Evolutionary conservation across 148 eudicot species (phyloP), one percentile per base, ranked within the genome.

Genomic region (Gaultheria prostrata): DNA sequence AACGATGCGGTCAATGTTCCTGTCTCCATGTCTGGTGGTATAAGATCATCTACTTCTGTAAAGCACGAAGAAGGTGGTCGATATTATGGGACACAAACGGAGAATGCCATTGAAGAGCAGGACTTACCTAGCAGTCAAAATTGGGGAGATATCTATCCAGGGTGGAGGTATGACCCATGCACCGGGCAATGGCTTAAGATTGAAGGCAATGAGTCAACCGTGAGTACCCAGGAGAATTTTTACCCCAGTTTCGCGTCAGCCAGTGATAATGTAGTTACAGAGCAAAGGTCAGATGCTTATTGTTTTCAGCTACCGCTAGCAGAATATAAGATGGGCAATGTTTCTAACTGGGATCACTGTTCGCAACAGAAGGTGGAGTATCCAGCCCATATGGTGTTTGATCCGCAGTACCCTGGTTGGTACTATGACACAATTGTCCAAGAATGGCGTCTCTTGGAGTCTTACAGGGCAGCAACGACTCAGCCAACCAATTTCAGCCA

Each of bases 381-480:
- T 83, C 94, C 95, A n/a, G 54, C 88, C 50, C 86, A 92, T 85
- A 91, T 94, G 95, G 78, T 91, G 21, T 92, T 92, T 89, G 95
- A 94, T 87, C 90, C 94, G 21, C 97, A 90, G 59, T 94, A 92
- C 84, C 97, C 97, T 83, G 95, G 92, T 76, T 92, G 94, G 95
- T 94, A 92, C 84, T 92, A 91, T 84, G 94, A 94, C 83, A 88
- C 92, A 51, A 85, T 85, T 86, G 83, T 90, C 82, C 90, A 83
- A 77, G 94, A 90, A 83, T 94, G 97, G 95, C 77, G 75, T 43
- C 78, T 88, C 11, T 81, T 94, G 82, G 97, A 92, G 33, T 76
- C 89, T 50, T 92, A 91, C 75, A 84, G 74, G 73, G 75, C 84
- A 65, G 80, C 88, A 13, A 54, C 33, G 46, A 53, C 57, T 30